Percentiles rank a stretch among this genome's conserved stretches.
phyloP scores from a whole-genome alignment of 148 eudicot species.

The Nepenthes mirabilis region DNA sequence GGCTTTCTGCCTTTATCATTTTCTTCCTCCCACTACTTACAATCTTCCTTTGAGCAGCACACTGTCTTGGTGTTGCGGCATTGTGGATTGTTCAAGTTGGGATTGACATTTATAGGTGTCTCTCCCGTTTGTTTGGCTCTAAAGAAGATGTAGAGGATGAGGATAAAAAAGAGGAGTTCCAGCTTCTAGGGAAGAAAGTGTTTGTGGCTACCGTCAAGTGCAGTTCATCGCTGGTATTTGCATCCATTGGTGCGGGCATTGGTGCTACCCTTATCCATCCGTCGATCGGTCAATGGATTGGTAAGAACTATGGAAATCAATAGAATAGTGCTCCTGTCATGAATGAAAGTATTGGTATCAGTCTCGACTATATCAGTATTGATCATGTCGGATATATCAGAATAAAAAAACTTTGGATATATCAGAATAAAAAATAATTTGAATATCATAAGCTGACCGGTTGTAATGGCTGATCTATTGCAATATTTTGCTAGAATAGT shows the following conservation, averaged over 20 bases:
- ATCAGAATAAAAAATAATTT: too few species aligned
- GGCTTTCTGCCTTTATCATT: neutral
- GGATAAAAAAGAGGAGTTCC: conserved; percentile 32
- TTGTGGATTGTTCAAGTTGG: conserved; percentile 92
- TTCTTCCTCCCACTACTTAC: conserved; percentile 1
- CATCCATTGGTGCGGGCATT: conserved; percentile 80
- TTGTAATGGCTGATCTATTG: too few species aligned
- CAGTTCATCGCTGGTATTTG: conserved; percentile 64
- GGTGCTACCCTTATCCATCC: conserved; percentile 66
- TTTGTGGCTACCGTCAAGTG: conserved; percentile 45
- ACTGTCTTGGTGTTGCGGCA: conserved; percentile 75
- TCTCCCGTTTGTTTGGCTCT: conserved; percentile 24
- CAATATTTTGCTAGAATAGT: too few species aligned
- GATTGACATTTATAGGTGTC: conserved; percentile 47
- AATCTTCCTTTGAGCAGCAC: conserved; percentile 34
- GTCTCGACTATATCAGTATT: too few species aligned
- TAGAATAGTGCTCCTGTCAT: neutral
- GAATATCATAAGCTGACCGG: too few species aligned
- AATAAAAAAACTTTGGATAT: too few species aligned
- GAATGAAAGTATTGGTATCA: neutral
- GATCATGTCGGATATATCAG: too few species aligned
- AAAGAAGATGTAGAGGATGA: conserved; percentile 31
- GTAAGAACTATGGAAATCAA: conserved; percentile 25
- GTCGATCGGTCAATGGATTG: conserved; percentile 76
- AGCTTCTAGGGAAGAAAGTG: conserved; percentile 47